Percentiles rank a stretch among this genome's conserved stretches.
These are phyloP conservation scores for Fraxinus angustifolia DNA, from an alignment of 305 asterid species.

Conservation along the genomic window DNA sequence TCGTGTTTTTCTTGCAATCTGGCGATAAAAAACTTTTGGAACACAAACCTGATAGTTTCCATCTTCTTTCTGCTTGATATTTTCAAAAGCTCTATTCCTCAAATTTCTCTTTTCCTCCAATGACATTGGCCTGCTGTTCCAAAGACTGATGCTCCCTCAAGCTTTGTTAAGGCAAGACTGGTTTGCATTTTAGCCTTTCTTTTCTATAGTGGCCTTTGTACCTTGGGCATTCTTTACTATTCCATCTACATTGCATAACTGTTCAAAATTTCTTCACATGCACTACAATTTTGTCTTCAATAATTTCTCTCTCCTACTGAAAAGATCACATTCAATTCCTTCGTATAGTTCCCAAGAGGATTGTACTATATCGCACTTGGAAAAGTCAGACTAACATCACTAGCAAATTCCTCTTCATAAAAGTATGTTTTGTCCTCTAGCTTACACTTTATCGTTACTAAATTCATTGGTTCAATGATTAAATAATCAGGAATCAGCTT, in stretches of 20 bases:
- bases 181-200: slow-evolving; percentile 13
- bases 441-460: slow-evolving; percentile 59
- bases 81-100: slow-evolving; percentile 33
- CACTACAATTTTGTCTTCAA: slow-evolving; percentile 41
- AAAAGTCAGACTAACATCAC: slow-evolving; percentile 65
- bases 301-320: slow-evolving; percentile 50
- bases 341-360: slow-evolving; percentile 45
- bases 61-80: background rate
- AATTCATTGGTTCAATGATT: slow-evolving; percentile 74
- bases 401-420: slow-evolving; percentile 53
- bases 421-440: slow-evolving; percentile 47
- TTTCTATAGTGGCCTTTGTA: slow-evolving; percentile 12
- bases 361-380: slow-evolving; percentile 64
- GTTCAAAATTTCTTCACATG: slow-evolving; percentile 23
- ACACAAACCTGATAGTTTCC: background rate
- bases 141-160: background rate
- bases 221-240: slow-evolving; percentile 23
- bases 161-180: background rate
- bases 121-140: background rate
- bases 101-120: slow-evolving; percentile 36
- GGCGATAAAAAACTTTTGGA: slow-evolving; percentile 27
- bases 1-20: slow-evolving; percentile 23
- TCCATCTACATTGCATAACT: slow-evolving; percentile 14
- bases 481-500: slow-evolving; percentile 55
- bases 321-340: slow-evolving; percentile 34